Percentiles rank a stretch among this genome's conserved stretches.
These are phyloP conservation scores for Termitomyces heimii DNA, from an alignment of 768 basidiomycete genomes.

Conservation along the genomic window DNA sequence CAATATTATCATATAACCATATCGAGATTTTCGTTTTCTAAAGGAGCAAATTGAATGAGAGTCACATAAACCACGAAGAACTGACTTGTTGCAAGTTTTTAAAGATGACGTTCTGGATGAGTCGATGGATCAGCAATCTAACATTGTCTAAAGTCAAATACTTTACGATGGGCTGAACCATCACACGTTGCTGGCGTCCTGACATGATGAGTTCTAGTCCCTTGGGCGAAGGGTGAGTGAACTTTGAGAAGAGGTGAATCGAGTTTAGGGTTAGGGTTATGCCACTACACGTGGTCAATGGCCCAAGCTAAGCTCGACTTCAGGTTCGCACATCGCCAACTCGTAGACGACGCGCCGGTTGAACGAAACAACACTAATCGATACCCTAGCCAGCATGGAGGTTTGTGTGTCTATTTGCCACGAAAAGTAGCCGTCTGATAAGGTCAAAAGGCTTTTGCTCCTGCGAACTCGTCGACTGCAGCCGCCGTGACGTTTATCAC, in stretches of 20 bases:
- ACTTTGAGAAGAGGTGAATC: not conserved
- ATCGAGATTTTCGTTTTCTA: slow-evolving; percentile 78
- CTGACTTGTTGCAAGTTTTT: slow-evolving; percentile 88
- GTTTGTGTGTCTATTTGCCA: slow-evolving; percentile 9
- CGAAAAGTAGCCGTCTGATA: slow-evolving; percentile 6
- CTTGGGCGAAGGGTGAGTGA: slow-evolving; percentile 7
- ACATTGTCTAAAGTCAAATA: slow-evolving; percentile 8
- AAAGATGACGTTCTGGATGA: slow-evolving; percentile 86
- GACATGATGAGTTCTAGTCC: slow-evolving; percentile 59
- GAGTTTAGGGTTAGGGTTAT: slow-evolving; percentile 21
- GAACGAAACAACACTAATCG: slow-evolving; percentile 2
- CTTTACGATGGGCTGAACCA: slow-evolving; percentile 98
- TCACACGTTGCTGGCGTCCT: slow-evolving; percentile 89
- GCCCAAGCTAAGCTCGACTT: not conserved
- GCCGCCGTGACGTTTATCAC: slow-evolving; percentile 99
- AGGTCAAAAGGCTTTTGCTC: slow-evolving; percentile 50
- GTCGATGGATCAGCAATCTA: slow-evolving; percentile 3
- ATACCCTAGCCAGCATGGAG: slow-evolving; percentile 21
- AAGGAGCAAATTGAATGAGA: slow-evolving; percentile 8
- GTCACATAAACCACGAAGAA: slow-evolving; percentile 1
- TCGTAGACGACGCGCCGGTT: slow-evolving; percentile 20
- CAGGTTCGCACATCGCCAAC: slow-evolving; percentile 8
- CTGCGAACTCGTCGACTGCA: slow-evolving; percentile 89
- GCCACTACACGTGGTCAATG: slow-evolving; percentile 14
- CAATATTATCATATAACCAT: slow-evolving; percentile 96